Conservation (phyloP, 2,329 filamentous ascomycete genomes). For the Remersonia thermophila region DNA sequence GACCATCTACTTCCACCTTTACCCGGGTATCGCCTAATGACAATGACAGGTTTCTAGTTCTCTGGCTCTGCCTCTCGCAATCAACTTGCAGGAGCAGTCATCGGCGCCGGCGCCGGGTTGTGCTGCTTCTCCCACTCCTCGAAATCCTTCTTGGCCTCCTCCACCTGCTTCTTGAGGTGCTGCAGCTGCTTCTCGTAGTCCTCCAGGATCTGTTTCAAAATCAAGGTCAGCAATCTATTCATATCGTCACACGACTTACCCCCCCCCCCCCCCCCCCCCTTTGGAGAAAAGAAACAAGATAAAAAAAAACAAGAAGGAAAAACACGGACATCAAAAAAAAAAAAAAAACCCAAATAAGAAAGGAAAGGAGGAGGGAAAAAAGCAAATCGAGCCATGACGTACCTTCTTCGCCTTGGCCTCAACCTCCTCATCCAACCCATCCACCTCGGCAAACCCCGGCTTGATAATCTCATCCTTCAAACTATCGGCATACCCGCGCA, state of each 20-base stretch:
- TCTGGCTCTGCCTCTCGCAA: background rate
- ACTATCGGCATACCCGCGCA: conserved; percentile 60
- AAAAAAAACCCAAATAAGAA: too few species aligned
- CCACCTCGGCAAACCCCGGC: conserved; percentile 42
- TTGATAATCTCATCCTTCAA: conserved; percentile 64
- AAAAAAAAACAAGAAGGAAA: too few species aligned
- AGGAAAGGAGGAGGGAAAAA: background rate
- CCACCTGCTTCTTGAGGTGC: conserved; percentile 62
- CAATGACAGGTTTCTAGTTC: conserved; percentile 1
- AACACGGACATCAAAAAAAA: background rate
- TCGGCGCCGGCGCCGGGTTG: conserved; percentile 26
- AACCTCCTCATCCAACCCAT: conserved; percentile 55
- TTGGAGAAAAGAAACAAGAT: too few species aligned
- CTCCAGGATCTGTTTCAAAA: conserved; percentile 49
- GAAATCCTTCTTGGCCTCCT: conserved; percentile 47
- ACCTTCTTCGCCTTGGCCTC: conserved; percentile 64
- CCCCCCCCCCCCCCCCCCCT: too few species aligned
- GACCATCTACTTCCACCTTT: too few species aligned
- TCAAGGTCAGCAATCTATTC: too few species aligned
- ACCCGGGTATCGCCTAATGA: too few species aligned
- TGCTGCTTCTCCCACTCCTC: conserved; percentile 42
- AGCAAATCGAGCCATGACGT: too few species aligned
- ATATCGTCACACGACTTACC: too few species aligned
- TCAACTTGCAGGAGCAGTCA: background rate
- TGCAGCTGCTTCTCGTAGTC: conserved; percentile 72